Evolutionary conservation across 371 early-diverging fungal species (phyloP).

Genomic region (Mucor mucedo): DNA sequence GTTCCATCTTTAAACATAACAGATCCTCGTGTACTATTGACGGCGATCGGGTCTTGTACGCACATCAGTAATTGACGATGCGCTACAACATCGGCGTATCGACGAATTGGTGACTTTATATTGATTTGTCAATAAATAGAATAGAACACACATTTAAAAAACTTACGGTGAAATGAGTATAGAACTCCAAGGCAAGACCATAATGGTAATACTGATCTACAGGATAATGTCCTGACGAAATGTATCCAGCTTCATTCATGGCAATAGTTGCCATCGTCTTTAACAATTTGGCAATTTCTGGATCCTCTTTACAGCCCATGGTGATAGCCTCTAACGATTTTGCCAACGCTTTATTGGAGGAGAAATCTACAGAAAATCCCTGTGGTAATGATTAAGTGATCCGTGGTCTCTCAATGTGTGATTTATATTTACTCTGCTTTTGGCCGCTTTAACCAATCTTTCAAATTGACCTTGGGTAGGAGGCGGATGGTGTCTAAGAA

Average conservation of each 20-base stretch:
- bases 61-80: conserved; percentile 82
- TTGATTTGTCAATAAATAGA: too few species aligned
- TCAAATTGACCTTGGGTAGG: conserved; percentile 72
- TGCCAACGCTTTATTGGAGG: conserved; percentile 71
- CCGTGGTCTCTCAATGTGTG: too few species aligned
- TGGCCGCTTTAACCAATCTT: conserved; percentile 70
- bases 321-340: conserved; percentile 56
- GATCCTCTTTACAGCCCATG: conserved; percentile 46
- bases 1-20: conserved; percentile 49
- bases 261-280: conserved; percentile 81
- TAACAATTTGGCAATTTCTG: conserved; percentile 61
- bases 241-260: conserved; percentile 78
- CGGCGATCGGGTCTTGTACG: conserved; percentile 34
- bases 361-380: conserved; percentile 68
- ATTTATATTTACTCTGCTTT: conserved; percentile 45
- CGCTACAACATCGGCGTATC: conserved; percentile 98
- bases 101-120: conserved; percentile 91
- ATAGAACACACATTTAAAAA: background rate
- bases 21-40: conserved; percentile 25
- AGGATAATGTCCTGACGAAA: conserved; percentile 58
- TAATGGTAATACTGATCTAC: conserved; percentile 75
- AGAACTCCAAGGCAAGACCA: conserved; percentile 84
- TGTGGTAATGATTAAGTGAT: conserved; percentile 8
- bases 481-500: conserved; percentile 86
- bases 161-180: conserved; percentile 92